Evolutionary conservation across 495 filamentous ascomycete genomes (phyloP).

Genomic region (Amorphotheca resinae): DNA sequence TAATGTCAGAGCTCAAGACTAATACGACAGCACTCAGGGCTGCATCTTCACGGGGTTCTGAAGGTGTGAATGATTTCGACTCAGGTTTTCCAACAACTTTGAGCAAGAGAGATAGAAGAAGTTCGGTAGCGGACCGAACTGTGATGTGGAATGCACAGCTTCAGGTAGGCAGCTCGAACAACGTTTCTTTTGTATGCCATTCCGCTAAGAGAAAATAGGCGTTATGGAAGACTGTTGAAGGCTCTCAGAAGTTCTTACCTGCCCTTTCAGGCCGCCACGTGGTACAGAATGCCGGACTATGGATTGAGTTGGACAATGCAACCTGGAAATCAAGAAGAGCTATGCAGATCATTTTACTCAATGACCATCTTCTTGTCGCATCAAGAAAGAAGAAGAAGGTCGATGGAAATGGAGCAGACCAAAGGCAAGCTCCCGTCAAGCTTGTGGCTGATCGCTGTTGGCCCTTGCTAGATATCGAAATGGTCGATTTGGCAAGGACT

Average conservation of each 20-base stretch:
- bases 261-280: constrained; percentile 86
- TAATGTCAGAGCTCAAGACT: constrained; percentile 76
- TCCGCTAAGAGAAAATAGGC: constrained; percentile 27
- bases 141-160: constrained; percentile 89
- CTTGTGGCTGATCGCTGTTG: constrained; percentile 89
- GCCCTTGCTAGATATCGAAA: constrained; percentile 85
- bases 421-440: constrained; percentile 50
- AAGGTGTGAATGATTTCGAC: constrained; percentile 17
- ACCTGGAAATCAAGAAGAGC: constrained; percentile 83
- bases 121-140: constrained; percentile 87
- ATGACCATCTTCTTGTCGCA: constrained; percentile 87
- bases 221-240: constrained; percentile 90
- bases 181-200: not conserved
- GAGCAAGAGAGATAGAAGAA: constrained; percentile 56
- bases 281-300: constrained; percentile 74
- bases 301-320: constrained; percentile 93
- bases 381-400: constrained; percentile 87
- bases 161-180: constrained; percentile 24
- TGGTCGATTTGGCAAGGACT: constrained; percentile 68
- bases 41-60: constrained; percentile 35
- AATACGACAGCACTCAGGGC: constrained; percentile 65
- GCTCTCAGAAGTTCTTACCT: constrained; percentile 91
- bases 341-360: constrained; percentile 82
- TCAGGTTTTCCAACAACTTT: constrained; percentile 35
- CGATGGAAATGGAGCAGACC: constrained; percentile 34